Evolutionary conservation across 176 grass and related monocot species (phyloP).

Genomic region (Carex myosuroides): DNA sequence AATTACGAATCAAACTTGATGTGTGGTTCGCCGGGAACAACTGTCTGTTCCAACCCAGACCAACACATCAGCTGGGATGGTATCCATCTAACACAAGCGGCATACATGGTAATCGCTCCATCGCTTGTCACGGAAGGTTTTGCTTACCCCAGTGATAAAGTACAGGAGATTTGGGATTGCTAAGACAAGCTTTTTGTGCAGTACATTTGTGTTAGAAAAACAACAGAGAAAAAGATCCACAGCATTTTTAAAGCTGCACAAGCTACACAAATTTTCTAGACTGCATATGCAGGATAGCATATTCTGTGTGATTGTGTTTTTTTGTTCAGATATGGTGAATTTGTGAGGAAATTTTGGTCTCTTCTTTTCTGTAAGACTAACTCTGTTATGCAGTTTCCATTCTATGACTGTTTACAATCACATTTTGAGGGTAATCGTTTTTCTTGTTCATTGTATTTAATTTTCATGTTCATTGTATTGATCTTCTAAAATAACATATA

Average conservation of each 20-base stretch:
- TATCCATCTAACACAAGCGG: slow-evolving; percentile 84
- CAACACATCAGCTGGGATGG: slow-evolving; percentile 76
- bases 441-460: no score
- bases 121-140: slow-evolving; percentile 69
- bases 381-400: not conserved
- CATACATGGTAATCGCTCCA: slow-evolving; percentile 56
- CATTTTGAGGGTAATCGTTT: no score
- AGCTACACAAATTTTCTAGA: not conserved
- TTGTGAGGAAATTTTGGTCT: not conserved
- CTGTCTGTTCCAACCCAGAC: slow-evolving; percentile 29
- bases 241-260: not conserved
- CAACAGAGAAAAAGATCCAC: not conserved
- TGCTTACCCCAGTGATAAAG: slow-evolving; percentile 40
- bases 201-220: not conserved
- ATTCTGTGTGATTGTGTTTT: not conserved
- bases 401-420: no score
- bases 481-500: no score
- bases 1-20: slow-evolving; percentile 60
- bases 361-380: not conserved
- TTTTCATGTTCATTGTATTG: no score
- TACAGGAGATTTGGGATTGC: slow-evolving; percentile 69
- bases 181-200: not conserved
- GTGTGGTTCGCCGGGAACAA: slow-evolving; percentile 43
- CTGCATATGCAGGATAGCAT: not conserved
- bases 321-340: not conserved